Base-by-base conservation (phyloP, 257 asterid genomes). In the Capsicum chinense region DNA sequence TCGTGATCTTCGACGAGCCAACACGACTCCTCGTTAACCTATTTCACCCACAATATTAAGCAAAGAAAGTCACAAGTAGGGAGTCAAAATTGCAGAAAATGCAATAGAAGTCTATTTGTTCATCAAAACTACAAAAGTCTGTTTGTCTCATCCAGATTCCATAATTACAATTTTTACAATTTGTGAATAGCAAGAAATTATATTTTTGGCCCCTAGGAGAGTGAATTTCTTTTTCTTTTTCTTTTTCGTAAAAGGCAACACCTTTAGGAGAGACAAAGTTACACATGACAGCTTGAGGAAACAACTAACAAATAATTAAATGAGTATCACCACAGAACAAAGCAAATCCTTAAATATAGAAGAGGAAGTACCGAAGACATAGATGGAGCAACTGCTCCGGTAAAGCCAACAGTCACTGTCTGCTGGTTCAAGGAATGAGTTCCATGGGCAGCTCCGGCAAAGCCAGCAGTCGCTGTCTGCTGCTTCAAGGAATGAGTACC, bases 1-100 rank as follows among this genome's bases (percentile, higher is more conserved):
- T 92, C 91, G 7, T 88, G 92, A 68, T 94, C 98, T 92, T 91
- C 94, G 86, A 87, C 88, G 84, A 95, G 74, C 99, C 99, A 97
- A 85, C 97, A 95, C 58, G 91, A 86, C 79, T 94, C 95, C 83
- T 94, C 95, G 79, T 89, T 93, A 7, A 86, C 69, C 97, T 94
- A 89, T 19, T 74, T 81, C 83, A 84, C 63, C 37, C 66, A 82
- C 63, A 33, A 76, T 26, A 76, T 76, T 54, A 26, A 26, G 81
- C 63, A 52, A 76, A 54, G 50, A 26, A 14, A 7, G 62, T 48
- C 47, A 50, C 3, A 74, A 47, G 42, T 21, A 50, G 62, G 81
- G 62, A 19, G 50, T 74, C 21, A 4, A 26, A 48, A 74, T 21
- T 7, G 80, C 81, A 76, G 48, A 76, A 76, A 76, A 69, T 39